These are phyloP conservation scores for Populus hybrid DNA, from an alignment of 441 rosid species.

Conservation along the genomic window DNA sequence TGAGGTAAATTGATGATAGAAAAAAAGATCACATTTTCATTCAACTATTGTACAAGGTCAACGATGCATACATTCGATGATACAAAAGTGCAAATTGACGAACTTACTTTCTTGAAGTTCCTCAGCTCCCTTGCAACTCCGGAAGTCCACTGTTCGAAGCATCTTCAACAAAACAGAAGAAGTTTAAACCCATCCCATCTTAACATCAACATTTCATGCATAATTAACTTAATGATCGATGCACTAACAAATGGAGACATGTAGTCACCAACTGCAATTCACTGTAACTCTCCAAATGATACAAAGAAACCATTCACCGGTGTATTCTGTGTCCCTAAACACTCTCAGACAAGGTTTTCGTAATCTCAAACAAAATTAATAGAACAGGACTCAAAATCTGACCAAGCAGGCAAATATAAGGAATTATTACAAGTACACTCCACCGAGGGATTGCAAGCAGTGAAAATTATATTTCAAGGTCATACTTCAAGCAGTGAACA, in stretches of 20 bases:
- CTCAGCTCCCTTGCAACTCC: conserved; percentile 53
- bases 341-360: background rate
- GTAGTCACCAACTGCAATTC: background rate
- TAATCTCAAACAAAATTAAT: background rate
- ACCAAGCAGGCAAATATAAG: background rate
- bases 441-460: background rate
- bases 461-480: background rate
- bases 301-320: background rate
- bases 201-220: background rate
- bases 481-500: background rate
- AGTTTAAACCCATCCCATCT: background rate
- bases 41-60: background rate
- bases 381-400: background rate
- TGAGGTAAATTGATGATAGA: background rate
- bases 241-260: conserved; percentile 1
- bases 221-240: background rate
- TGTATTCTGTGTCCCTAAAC: background rate
- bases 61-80: background rate
- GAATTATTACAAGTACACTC: background rate
- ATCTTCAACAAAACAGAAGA: conserved; percentile 40
- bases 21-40: background rate
- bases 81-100: background rate
- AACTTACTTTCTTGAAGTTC: conserved; percentile 73
- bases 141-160: conserved; percentile 62
- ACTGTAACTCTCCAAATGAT: background rate